Conservation (phyloP, 192 early-diverging fungal genomes). For the Podila verticillata region DNA sequence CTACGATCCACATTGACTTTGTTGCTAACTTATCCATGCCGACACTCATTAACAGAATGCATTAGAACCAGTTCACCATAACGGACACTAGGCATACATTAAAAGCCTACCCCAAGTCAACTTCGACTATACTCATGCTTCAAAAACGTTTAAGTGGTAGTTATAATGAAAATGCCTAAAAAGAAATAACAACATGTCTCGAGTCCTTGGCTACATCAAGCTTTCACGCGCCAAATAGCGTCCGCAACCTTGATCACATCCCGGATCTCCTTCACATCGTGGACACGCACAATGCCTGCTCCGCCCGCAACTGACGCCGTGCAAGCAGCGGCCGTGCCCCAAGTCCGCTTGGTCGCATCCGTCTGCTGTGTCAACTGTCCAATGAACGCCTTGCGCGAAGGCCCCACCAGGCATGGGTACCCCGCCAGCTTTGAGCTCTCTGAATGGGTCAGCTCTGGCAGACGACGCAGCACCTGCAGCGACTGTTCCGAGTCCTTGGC, state of each 20-base stretch:
- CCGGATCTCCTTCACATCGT: slow-evolving; percentile 94
- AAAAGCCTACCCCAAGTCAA: too few relatives aligned
- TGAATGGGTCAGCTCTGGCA: slow-evolving; percentile 65
- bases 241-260: slow-evolving; percentile 91
- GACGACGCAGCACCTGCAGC: slow-evolving; percentile 82
- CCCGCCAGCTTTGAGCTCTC: slow-evolving; percentile 60
- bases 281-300: slow-evolving; percentile 88
- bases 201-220: neutral
- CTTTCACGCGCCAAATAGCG: slow-evolving; percentile 45
- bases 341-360: slow-evolving; percentile 78
- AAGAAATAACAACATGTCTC: neutral
- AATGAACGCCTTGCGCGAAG: slow-evolving; percentile 93
- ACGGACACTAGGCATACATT: neutral
- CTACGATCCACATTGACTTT: neutral
- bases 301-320: slow-evolving; percentile 84
- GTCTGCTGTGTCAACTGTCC: slow-evolving; percentile 73
- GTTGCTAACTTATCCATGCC: neutral
- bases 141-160: neutral
- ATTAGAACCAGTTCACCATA: neutral
- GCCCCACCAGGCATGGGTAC: slow-evolving; percentile 92
- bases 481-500: slow-evolving; percentile 91
- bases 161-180: neutral
- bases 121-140: too few relatives aligned
- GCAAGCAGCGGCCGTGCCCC: slow-evolving; percentile 92
- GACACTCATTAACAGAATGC: neutral